Percentiles rank a stretch among this genome's conserved stretches.
These are phyloP conservation scores for Myxozyma sirexii DNA, from an alignment of 805 yeast species.

Conservation along the genomic window DNA sequence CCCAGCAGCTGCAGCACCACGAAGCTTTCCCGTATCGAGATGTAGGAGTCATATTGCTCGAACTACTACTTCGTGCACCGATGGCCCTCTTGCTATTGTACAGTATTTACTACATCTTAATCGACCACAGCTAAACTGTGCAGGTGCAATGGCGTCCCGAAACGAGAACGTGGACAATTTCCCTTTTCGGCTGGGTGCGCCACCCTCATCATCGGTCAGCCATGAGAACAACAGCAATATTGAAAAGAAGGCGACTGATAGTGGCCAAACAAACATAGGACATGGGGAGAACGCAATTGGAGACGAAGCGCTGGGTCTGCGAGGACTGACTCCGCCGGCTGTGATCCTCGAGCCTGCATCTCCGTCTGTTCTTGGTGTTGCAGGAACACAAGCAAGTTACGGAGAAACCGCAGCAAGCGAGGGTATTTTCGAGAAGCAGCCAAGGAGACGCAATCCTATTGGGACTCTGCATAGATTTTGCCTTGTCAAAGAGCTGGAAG, in stretches of 20 bases:
- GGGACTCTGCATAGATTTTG: constrained; percentile 42
- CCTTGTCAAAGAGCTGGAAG: constrained; percentile 67
- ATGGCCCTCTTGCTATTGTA: no score
- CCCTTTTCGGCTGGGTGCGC: no score
- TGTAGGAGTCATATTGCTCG: no score
- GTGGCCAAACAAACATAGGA: no score
- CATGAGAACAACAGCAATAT: no score
- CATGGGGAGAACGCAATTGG: not conserved
- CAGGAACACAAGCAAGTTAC: constrained; percentile 1
- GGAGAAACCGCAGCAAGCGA: not conserved
- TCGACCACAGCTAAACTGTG: no score
- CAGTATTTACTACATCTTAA: no score
- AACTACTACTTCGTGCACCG: no score
- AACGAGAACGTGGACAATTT: no score
- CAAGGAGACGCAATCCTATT: constrained; percentile 15
- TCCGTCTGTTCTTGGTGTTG: constrained; percentile 9
- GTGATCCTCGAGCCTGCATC: constrained; percentile 24
- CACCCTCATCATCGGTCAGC: no score
- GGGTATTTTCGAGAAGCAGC: not conserved
- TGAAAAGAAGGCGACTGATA: no score
- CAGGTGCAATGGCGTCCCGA: not conserved
- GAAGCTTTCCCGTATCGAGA: no score
- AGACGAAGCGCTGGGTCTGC: not conserved
- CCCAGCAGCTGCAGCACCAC: not conserved
- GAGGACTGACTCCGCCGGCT: constrained; percentile 14